Percentiles rank a stretch among this genome's conserved stretches.
Conservation (phyloP, 345 rosid genomes). For the Eucalyptus sp. region DNA sequence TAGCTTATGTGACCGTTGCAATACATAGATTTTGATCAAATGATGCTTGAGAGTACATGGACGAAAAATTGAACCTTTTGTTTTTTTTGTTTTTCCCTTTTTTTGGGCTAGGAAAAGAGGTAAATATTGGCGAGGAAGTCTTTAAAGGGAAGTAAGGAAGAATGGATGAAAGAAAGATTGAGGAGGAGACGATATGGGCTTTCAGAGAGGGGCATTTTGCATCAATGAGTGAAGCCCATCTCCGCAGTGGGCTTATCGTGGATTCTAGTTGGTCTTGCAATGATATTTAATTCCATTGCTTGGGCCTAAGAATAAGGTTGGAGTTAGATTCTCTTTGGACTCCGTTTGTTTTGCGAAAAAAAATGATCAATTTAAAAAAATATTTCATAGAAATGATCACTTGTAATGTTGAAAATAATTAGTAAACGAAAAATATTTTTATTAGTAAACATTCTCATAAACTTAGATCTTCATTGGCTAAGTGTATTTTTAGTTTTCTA, state of each 20-base stretch:
- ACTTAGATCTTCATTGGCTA: not conserved
- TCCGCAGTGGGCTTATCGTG: not conserved
- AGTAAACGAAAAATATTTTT: not conserved
- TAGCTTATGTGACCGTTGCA: rapidly evolving
- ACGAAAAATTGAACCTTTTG: not conserved
- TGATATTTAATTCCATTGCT: not conserved
- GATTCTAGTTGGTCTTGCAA: not conserved
- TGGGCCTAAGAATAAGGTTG: not conserved
- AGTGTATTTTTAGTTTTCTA: not conserved
- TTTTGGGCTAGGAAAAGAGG: not conserved
- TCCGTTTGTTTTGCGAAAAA: too few species aligned
- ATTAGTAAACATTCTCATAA: rapidly evolving
- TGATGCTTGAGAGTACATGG: not conserved
- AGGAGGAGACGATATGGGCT: not conserved
- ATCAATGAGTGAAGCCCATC: not conserved
- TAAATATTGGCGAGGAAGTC: not conserved
- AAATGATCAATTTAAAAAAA: too few species aligned
- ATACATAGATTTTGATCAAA: not conserved
- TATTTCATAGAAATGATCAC: too few species aligned
- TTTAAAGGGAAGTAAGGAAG: not conserved
- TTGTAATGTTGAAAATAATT: too few species aligned
- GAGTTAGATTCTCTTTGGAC: rapidly evolving
- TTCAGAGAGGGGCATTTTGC: not conserved
- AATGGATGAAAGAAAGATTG: not conserved
- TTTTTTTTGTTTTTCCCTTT: not conserved